These are phyloP conservation scores for Niebla homalea DNA, from an alignment of 495 filamentous ascomycete species.

Conservation along the genomic window DNA sequence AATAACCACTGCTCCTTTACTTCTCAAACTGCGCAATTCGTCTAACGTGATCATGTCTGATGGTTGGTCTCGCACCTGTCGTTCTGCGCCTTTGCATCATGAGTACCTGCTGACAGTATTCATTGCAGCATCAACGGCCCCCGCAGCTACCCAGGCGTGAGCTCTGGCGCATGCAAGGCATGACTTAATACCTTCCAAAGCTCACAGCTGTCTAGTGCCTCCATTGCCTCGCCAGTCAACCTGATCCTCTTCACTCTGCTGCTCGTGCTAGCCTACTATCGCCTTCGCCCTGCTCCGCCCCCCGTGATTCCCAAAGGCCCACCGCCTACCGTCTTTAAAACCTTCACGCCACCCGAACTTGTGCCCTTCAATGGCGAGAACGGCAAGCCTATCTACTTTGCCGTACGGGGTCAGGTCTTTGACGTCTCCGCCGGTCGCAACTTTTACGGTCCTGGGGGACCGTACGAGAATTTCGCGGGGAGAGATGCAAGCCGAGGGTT, in stretches of 20 bases:
- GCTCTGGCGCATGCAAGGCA: not conserved
- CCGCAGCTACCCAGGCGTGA: conserved; percentile 10
- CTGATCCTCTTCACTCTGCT: conserved; percentile 57
- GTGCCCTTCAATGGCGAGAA: conserved; percentile 77
- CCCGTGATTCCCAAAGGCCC: conserved; percentile 53
- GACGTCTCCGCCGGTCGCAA: conserved; percentile 74
- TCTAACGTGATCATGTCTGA: conserved; percentile 8
- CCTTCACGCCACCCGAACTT: conserved; percentile 77
- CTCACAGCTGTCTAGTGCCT: conserved; percentile 28
- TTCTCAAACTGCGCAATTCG: not conserved
- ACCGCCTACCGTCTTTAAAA: conserved; percentile 70
- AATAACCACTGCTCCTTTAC: not conserved
- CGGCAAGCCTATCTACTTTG: conserved; percentile 63
- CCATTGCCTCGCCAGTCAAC: conserved; percentile 68
- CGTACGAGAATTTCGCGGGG: conserved; percentile 88
- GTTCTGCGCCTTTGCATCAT: not conserved
- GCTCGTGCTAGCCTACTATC: conserved; percentile 53
- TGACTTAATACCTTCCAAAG: not conserved
- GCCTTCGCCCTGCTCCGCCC: conserved; percentile 47
- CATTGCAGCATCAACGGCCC: conserved; percentile 1
- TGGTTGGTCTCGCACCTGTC: conserved; percentile 2
- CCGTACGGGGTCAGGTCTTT: conserved; percentile 74
- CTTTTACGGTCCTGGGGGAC: conserved; percentile 89
- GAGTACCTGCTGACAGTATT: not conserved
- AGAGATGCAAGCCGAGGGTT: conserved; percentile 87